phyloP scores from a whole-genome alignment of 441 rosid genomes.

The Pelargonium citronellum region DNA sequence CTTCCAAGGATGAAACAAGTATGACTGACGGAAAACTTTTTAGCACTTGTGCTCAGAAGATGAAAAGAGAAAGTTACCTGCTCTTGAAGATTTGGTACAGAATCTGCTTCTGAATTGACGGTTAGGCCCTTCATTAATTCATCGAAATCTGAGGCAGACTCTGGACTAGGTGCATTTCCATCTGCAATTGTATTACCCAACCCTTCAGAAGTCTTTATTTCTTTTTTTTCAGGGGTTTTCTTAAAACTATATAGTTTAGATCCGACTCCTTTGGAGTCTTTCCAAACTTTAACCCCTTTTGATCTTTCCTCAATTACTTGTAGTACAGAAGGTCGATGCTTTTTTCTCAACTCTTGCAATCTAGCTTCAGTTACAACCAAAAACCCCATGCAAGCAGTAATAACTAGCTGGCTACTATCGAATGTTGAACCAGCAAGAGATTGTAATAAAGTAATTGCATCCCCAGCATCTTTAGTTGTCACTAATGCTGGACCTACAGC shows the following conservation, averaged over 20 bases:
- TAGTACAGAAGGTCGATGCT: constrained; percentile 51
- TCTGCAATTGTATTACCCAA: constrained; percentile 22
- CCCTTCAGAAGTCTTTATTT: constrained; percentile 28
- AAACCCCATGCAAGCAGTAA: constrained; percentile 66
- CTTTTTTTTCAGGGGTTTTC: constrained; percentile 31
- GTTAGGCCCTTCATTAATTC: constrained; percentile 26
- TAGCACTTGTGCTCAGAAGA: constrained; percentile 12
- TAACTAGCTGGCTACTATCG: constrained; percentile 70
- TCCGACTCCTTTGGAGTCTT: constrained; percentile 50
- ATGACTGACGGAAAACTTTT: neutral
- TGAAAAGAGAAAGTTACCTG: constrained; percentile 40
- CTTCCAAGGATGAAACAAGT: constrained; percentile 12
- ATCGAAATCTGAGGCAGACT: constrained; percentile 30
- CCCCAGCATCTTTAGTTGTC: constrained; percentile 65
- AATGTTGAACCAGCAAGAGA: constrained; percentile 66
- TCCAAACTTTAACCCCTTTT: constrained; percentile 40
- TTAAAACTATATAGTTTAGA: constrained; percentile 59
- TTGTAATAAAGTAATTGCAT: constrained; percentile 61
- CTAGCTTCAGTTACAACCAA: constrained; percentile 49
- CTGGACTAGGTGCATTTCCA: constrained; percentile 27
- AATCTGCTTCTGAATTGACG: constrained; percentile 36
- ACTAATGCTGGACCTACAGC: constrained; percentile 54
- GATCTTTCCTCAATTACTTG: constrained; percentile 43
- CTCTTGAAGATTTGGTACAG: constrained; percentile 58
- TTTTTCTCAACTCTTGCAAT: constrained; percentile 49